Base-by-base conservation (phyloP, 169 alveolate species). In the Fabrea salina region DNA sequence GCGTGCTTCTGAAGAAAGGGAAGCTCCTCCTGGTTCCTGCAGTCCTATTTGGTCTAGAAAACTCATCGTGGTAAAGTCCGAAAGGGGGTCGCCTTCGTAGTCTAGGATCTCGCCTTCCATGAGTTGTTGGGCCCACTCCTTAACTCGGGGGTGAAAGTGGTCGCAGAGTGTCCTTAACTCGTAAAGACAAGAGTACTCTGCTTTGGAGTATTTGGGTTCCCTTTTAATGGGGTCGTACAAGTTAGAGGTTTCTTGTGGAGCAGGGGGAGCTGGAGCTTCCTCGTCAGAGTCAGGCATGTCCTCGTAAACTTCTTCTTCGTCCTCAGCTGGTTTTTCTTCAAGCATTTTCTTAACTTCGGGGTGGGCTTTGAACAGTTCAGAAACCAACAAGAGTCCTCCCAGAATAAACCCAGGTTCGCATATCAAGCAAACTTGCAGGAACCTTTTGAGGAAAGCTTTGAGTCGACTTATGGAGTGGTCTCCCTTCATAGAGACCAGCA, bases 11-110 rank as follows among this genome's bases (percentile, higher is more conserved):
- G 54, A 79, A 19, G 32, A 67, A 67, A 32, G 44, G 41, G 40
- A 66, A 33, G 32, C 68, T 25, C 5, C 58, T 72, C 49, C 75
- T 80, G 4, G 79, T 27, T 66, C 88, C 85, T 47, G 74, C 59
- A n/a, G 88, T 71, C 59, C 83, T 85, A 64, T 72, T 74, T 5
- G 71, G 72, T 92, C 96, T 2, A 92, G 58, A 75, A 92, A 89
- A 80, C 90, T 92, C 32, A 84, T 89, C 19, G 87, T 54, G 22
- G 93, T 67, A 57, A 92, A 92, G 58, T 92, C 96, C n/a, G 84
- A 61, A 49, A 92, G 81, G 30, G 96, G 96, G 67, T 92, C 93
- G 2, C 95, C 94, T 49, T 86, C 79, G 61, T 89, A 92, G n/a
- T 77, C 77, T 3, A 92, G 82, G 13, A 53, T 68, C 51, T 90